These are phyloP conservation scores for Rutidosis leptorrhynchoides DNA, from an alignment of 129 eudicot genomes.

Conservation along the genomic window DNA sequence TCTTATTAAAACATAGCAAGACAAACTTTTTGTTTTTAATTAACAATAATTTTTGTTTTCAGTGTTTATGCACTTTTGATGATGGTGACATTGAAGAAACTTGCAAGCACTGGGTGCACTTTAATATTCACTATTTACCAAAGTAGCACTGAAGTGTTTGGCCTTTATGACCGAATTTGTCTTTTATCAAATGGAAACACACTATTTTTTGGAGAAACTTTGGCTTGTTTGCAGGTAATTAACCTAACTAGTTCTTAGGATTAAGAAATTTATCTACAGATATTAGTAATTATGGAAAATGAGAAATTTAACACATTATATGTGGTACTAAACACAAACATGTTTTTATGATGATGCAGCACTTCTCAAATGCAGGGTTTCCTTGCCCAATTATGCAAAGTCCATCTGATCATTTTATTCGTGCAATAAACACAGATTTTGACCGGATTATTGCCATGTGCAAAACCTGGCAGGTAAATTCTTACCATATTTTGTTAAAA, in stretches of 20 bases:
- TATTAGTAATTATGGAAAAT: too few species aligned
- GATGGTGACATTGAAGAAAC: conserved; percentile 97
- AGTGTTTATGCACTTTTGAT: conserved; percentile 93
- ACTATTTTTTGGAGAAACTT: conserved; percentile 85
- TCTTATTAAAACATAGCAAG: too few species aligned
- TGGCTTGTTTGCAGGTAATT: conserved; percentile 95
- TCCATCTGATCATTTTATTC: conserved; percentile 96
- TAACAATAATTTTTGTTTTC: conserved; percentile 20
- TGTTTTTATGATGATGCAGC: conserved; percentile 47
- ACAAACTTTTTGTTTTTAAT: background rate
- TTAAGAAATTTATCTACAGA: too few species aligned
- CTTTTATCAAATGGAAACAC: conserved; percentile 95
- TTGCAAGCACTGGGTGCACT: conserved; percentile 94
- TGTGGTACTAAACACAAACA: too few species aligned
- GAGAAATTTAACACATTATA: too few species aligned
- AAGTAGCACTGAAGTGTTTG: conserved; percentile 98
- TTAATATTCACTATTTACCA: conserved; percentile 77
- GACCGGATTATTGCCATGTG: conserved; percentile 91
- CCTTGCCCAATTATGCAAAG: conserved; percentile 99
- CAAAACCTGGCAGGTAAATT: conserved; percentile 84
- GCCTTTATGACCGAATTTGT: too few species aligned
- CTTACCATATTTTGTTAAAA: background rate
- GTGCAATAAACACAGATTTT: conserved; percentile 92
- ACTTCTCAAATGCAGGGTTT: conserved; percentile 96
- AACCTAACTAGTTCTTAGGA: background rate